Evolutionary conservation across 768 basidiomycete genomes (phyloP).

Genomic region (Pisolithus microcarpus): DNA sequence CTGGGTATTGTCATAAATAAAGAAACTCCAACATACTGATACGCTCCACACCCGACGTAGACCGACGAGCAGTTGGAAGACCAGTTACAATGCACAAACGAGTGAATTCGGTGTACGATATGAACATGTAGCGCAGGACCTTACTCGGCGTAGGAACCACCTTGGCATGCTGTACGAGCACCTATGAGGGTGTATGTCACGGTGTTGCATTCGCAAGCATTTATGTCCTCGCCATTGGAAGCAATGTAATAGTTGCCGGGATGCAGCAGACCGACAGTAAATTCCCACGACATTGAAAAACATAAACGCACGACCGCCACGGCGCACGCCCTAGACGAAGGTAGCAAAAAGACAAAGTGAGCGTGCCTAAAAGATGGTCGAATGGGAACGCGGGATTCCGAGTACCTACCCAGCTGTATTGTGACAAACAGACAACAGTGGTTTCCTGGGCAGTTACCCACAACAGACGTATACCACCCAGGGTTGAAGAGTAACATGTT

Average conservation of each 20-base stretch:
- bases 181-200: constrained; percentile 49
- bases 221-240: constrained; percentile 4
- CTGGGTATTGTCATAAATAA: constrained; percentile 27
- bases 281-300: constrained; percentile 22
- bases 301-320: constrained; percentile 31
- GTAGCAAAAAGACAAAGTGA: constrained; percentile 18
- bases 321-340: constrained; percentile 36
- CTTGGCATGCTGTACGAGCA: constrained; percentile 42
- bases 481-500: no score
- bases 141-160: constrained; percentile 30
- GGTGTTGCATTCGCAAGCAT: constrained; percentile 47
- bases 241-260: constrained; percentile 19
- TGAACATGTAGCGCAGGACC: not conserved
- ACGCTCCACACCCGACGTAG: constrained; percentile 18
- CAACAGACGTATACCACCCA: no score
- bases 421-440: no score
- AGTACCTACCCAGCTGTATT: no score
- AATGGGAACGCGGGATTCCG: no score
- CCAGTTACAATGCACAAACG: constrained; percentile 34
- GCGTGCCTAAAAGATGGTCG: no score
- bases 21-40: not conserved
- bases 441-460: no score
- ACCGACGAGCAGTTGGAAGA: constrained; percentile 38
- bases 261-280: constrained; percentile 33
- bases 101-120: constrained; percentile 2